phyloP scores from a whole-genome alignment of 1,139 yeast genomes.

The Arxiozyma bovina region DNA sequence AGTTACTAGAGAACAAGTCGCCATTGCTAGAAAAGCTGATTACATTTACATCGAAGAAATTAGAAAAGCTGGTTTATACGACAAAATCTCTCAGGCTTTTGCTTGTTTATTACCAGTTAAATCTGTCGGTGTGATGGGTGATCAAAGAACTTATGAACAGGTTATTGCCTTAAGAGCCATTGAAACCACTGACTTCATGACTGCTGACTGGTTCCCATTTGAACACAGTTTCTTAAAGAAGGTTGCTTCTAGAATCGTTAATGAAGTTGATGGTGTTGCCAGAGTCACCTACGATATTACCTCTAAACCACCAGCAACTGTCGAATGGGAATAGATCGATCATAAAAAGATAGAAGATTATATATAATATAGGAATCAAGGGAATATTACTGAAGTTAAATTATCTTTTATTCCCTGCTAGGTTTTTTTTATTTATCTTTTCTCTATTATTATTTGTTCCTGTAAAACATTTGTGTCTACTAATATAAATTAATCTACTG shows the following conservation, averaged over 20 bases:
- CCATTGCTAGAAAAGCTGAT: slow-evolving; percentile 96
- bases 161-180: slow-evolving; percentile 98
- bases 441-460: background rate
- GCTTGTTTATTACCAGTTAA: slow-evolving; percentile 95
- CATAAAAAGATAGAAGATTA: too few relatives aligned
- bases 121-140: slow-evolving; percentile 99
- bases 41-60: slow-evolving; percentile 92
- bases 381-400: background rate
- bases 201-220: slow-evolving; percentile 97
- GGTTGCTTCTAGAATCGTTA: slow-evolving; percentile 92
- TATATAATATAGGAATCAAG: background rate
- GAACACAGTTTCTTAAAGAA: slow-evolving; percentile 87
- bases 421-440: too few relatives aligned
- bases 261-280: slow-evolving; percentile 98
- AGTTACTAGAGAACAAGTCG: slow-evolving; percentile 85
- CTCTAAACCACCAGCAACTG: slow-evolving; percentile 98
- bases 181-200: slow-evolving; percentile 97
- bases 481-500: too few relatives aligned
- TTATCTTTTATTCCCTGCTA: background rate
- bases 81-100: slow-evolving; percentile 92
- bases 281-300: slow-evolving; percentile 98
- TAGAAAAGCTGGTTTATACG: slow-evolving; percentile 83
- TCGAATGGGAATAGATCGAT: slow-evolving; percentile 81
- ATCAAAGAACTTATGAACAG: slow-evolving; percentile 97
- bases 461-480: background rate